These are phyloP conservation scores for Hypoxylon rickii DNA, from an alignment of 495 filamentous ascomycete species.

Conservation along the genomic window DNA sequence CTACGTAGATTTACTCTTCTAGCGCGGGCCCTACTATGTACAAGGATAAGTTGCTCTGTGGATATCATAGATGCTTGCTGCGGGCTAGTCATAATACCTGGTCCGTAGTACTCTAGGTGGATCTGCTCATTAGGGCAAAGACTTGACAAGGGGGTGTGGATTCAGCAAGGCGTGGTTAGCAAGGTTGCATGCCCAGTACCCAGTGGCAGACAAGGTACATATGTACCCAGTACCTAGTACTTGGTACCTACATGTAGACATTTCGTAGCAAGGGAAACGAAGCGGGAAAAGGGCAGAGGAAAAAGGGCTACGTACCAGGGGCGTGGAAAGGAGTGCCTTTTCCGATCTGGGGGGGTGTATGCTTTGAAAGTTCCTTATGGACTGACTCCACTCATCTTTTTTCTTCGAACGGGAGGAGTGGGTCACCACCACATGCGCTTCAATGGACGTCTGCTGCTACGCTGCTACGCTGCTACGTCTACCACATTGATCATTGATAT, in stretches of 20 bases:
- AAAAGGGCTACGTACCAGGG: constrained; percentile 14
- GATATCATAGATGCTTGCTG: constrained; percentile 3
- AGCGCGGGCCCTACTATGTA: neutral
- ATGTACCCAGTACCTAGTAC: too few species aligned
- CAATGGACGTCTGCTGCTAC: too few species aligned
- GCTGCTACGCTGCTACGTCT: too few species aligned
- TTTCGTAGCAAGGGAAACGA: neutral
- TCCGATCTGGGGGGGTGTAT: neutral
- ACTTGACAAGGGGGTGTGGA: neutral
- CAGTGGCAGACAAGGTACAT: neutral
- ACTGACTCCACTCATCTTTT: neutral
- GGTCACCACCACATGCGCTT: neutral
- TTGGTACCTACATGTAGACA: too few species aligned
- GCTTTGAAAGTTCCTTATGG: constrained; percentile 1
- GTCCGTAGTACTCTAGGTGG: constrained; percentile 16
- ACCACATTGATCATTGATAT: too few species aligned
- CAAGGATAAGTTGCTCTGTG: constrained; percentile 2
- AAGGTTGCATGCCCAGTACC: too few species aligned
- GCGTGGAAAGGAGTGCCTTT: neutral
- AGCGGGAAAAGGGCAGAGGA: constrained; percentile 3
- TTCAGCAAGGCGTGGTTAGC: too few species aligned
- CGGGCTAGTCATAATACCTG: constrained; percentile 5
- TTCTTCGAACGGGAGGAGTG: neutral
- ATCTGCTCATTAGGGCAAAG: constrained; percentile 4
- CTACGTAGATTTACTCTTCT: neutral